Percentiles rank a stretch among this genome's conserved stretches.
These are phyloP conservation scores for Benincasa hispida DNA, from an alignment of 306 rosid genomes.

Conservation along the genomic window DNA sequence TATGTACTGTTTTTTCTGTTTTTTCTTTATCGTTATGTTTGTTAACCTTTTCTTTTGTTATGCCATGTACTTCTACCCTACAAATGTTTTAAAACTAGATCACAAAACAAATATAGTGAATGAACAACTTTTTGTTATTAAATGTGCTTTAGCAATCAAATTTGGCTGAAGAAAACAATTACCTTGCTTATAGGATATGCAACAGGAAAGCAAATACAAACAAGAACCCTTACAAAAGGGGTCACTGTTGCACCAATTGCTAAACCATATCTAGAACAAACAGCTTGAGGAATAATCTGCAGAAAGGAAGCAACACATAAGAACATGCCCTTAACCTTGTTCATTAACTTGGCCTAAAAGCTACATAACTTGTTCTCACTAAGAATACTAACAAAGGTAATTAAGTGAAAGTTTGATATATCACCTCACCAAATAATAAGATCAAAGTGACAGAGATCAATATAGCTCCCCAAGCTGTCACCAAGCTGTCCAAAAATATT, in stretches of 20 bases:
- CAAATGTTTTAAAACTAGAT: background rate
- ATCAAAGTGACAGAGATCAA: constrained; percentile 58
- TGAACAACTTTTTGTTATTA: background rate
- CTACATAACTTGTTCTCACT: background rate
- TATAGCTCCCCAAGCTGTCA: constrained; percentile 45
- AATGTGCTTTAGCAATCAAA: background rate
- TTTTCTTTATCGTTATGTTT: background rate
- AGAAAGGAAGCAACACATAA: background rate
- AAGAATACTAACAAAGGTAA: too few relatives aligned
- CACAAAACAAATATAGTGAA: background rate
- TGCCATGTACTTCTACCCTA: background rate
- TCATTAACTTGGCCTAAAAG: background rate
- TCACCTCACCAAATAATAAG: constrained; percentile 73
- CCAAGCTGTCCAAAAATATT: constrained; percentile 54
- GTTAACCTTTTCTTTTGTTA: background rate
- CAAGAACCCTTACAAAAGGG: constrained; percentile 59
- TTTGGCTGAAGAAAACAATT: background rate
- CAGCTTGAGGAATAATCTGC: constrained; percentile 69
- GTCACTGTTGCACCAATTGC: constrained; percentile 63
- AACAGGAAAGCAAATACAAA: constrained; percentile 53
- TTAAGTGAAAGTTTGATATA: background rate
- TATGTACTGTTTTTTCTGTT: background rate
- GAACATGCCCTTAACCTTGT: background rate
- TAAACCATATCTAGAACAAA: constrained; percentile 64
- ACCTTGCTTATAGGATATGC: constrained; percentile 86